Evolutionary conservation across 106 monocot genomes (phyloP), one percentile per base, ranked within the genome.

Genomic region (Vanilla planifolia): DNA sequence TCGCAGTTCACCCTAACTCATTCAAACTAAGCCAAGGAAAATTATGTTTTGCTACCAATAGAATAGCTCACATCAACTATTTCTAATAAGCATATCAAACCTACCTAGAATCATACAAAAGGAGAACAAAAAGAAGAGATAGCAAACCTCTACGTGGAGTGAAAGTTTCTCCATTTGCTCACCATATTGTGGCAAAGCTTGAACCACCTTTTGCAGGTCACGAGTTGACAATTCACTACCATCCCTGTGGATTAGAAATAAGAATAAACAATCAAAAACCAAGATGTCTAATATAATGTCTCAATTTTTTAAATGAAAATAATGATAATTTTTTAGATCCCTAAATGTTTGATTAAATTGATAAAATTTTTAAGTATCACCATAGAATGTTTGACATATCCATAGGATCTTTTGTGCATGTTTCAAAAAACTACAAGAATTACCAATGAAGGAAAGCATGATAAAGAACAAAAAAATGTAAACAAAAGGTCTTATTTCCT

Each of bases 121-220:
- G 32, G n/a, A 32, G 16, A 14, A 5, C 16, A 44, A 36, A 41
- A 3, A 2, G 8, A 22, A 64, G 28, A 50, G 16, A 28, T 13
- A 61, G 36, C 67, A 62, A 62, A 80, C 80, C 71, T 75, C 75
- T 35, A 80, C 75, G 67, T 80, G 80, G 21, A 80, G 61, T 15
- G 80, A 75, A 42, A 80, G 67, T 42, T 60, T 80, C 13, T 80
- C 80, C 55, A 80, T 75, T 67, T 80, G 80, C 40, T 80, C 80
- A 8, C 6, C 75, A 26, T 80, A 80, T 45, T 80, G 75, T n/a
- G 80, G 80, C 64, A 80, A 75, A 63, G 80, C 75, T 71, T 75
- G 80, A 67, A 71, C 80, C 63, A 80, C 71, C 62, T 80, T 80
- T 37, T 75, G 75, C 58, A 80, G 42, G 67, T 80, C 80, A 43